A percentile compares a stretch with the other conserved stretches of the same genome.
phyloP scores from a whole-genome alignment of 768 basidiomycete species.

The Lactifluus subvellereus region DNA sequence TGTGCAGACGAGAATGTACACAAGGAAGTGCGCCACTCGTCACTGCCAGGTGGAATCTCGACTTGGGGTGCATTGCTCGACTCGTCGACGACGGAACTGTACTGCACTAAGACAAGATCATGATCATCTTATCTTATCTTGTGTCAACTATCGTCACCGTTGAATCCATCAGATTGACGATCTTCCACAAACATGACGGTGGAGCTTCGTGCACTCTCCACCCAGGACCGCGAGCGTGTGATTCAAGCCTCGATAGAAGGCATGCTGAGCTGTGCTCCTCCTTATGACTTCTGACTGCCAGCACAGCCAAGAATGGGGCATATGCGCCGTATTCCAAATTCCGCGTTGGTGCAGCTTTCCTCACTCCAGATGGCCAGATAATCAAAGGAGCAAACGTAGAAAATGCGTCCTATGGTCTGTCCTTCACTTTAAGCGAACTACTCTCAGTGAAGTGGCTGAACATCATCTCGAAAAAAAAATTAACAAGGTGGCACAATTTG shows the following conservation, averaged over 20 bases:
- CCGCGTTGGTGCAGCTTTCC: constrained; percentile 83
- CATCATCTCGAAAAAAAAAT: neutral
- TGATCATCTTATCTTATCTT: constrained; percentile 3
- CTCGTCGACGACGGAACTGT: too few species aligned
- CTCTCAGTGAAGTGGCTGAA: neutral
- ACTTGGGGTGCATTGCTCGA: neutral
- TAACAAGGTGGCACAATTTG: constrained; percentile 82
- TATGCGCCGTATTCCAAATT: constrained; percentile 90
- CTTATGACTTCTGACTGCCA: neutral
- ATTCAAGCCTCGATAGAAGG: constrained; percentile 59
- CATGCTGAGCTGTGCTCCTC: constrained; percentile 21
- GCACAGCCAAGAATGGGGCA: constrained; percentile 57
- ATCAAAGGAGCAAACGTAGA: constrained; percentile 90
- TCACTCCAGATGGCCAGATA: constrained; percentile 62
- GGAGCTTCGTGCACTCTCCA: constrained; percentile 31
- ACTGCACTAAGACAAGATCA: too few species aligned
- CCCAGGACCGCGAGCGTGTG: constrained; percentile 42
- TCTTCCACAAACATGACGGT: neutral
- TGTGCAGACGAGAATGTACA: neutral
- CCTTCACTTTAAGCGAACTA: neutral
- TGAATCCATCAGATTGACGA: neutral
- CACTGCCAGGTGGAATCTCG: neutral
- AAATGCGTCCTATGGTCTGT: constrained; percentile 82
- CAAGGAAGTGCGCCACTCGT: neutral
- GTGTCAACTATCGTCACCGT: too few species aligned